Conservation (phyloP, 2,329 filamentous ascomycete genomes). For the Leptographium flavum region DNA sequence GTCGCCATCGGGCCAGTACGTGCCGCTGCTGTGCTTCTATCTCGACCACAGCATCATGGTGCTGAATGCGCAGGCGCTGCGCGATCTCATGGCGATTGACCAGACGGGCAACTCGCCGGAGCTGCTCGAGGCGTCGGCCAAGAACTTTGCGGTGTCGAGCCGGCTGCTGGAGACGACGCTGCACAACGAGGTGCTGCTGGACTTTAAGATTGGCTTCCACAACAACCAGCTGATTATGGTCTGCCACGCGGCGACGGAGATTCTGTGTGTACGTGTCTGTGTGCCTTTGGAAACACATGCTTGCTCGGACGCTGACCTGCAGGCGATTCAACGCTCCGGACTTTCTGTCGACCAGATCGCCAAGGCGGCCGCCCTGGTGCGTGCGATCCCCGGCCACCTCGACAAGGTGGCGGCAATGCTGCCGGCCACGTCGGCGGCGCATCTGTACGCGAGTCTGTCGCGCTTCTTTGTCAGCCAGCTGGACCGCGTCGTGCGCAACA, state of each 20-base stretch:
- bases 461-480: slow-evolving; percentile 10
- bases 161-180: slow-evolving; percentile 11
- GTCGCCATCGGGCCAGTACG: slow-evolving; percentile 1
- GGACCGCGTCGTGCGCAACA: slow-evolving; percentile 9
- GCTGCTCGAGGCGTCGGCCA: slow-evolving; percentile 8
- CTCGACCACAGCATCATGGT: slow-evolving; percentile 15
- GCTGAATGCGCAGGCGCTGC: slow-evolving; percentile 13
- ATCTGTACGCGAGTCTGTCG: slow-evolving; percentile 11
- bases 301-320: background rate
- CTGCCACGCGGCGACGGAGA: slow-evolving; percentile 14
- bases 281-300: too few species aligned
- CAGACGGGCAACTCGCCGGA: slow-evolving; percentile 8
- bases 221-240: slow-evolving; percentile 16
- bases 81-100: slow-evolving; percentile 12
- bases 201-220: slow-evolving; percentile 13
- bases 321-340: slow-evolving; percentile 9
- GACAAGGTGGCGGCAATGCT: slow-evolving; percentile 9
- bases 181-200: slow-evolving; percentile 7
- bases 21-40: slow-evolving; percentile 13
- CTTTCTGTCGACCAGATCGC: slow-evolving; percentile 7
- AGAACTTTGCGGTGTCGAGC: slow-evolving; percentile 9
- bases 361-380: slow-evolving; percentile 7
- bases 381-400: slow-evolving; percentile 9
- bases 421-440: slow-evolving; percentile 8
- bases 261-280: slow-evolving; percentile 6